These are phyloP conservation scores for Linnemannia schmuckeri DNA, from an alignment of 192 early-diverging fungal species.

Conservation along the genomic window DNA sequence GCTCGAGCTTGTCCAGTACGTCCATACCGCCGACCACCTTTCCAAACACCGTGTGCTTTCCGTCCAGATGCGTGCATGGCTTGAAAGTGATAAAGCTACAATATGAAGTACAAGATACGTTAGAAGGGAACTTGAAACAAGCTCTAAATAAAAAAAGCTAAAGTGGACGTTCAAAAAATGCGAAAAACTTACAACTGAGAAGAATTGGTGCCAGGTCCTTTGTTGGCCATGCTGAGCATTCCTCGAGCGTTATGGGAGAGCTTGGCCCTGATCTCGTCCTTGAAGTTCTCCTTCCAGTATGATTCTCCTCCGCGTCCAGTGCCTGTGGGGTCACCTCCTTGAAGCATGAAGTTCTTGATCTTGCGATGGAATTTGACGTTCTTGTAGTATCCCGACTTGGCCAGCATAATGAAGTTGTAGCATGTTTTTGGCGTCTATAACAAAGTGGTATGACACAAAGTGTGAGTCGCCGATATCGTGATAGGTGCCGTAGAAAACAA, in stretches of 20 bases:
- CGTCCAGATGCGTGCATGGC: slow-evolving; percentile 75
- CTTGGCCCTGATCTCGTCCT: slow-evolving; percentile 76
- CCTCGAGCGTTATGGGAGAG: slow-evolving; percentile 86
- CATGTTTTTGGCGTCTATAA: slow-evolving; percentile 84
- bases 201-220: slow-evolving; percentile 90
- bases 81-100: slow-evolving; percentile 78
- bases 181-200: slow-evolving; percentile 75
- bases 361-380: slow-evolving; percentile 86
- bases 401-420: slow-evolving; percentile 93
- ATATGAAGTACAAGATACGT: slow-evolving; percentile 23
- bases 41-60: slow-evolving; percentile 96
- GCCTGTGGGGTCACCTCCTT: slow-evolving; percentile 96
- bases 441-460: not conserved
- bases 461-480: not conserved
- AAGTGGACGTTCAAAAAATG: not conserved
- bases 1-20: slow-evolving; percentile 85
- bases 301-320: slow-evolving; percentile 92
- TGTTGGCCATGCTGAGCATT: slow-evolving; percentile 95
- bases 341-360: slow-evolving; percentile 97
- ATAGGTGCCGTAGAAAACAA: not conserved
- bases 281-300: slow-evolving; percentile 75
- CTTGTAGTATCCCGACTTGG: slow-evolving; percentile 90
- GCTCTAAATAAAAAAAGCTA: slow-evolving; percentile 15
- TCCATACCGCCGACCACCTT: slow-evolving; percentile 90
- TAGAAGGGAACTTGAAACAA: slow-evolving; percentile 34